These are phyloP conservation scores for Cudoniella acicularis DNA, from an alignment of 495 filamentous ascomycete species.

Conservation along the genomic window DNA sequence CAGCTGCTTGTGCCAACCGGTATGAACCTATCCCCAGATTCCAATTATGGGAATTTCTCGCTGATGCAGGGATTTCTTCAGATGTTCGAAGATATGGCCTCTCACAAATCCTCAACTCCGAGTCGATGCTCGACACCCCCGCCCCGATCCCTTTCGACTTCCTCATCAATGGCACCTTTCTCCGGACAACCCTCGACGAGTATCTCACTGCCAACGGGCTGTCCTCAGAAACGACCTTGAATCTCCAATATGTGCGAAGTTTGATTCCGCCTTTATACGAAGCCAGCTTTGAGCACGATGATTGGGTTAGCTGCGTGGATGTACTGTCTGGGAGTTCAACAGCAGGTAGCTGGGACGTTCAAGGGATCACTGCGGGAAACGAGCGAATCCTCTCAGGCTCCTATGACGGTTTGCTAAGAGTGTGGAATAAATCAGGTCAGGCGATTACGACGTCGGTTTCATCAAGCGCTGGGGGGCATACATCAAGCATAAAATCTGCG, in stretches of 20 bases:
- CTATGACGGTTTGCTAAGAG: slow-evolving; percentile 80
- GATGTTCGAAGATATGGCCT: slow-evolving; percentile 86
- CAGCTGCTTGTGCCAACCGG: slow-evolving; percentile 50
- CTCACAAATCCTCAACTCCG: slow-evolving; percentile 87
- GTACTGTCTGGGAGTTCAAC: slow-evolving; percentile 65
- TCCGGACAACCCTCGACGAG: slow-evolving; percentile 83
- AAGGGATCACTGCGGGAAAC: slow-evolving; percentile 43
- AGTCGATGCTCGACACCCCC: slow-evolving; percentile 67
- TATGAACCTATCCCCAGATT: slow-evolving; percentile 23
- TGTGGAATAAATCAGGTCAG: slow-evolving; percentile 86
- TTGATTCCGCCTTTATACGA: slow-evolving; percentile 82
- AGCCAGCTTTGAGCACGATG: slow-evolving; percentile 88
- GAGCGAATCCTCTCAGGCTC: slow-evolving; percentile 80
- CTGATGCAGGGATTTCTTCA: no score
- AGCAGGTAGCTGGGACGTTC: slow-evolving; percentile 52
- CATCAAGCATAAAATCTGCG: slow-evolving; percentile 68
- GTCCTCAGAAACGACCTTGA: slow-evolving; percentile 78
- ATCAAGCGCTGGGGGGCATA: slow-evolving; percentile 64
- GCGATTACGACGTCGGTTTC: slow-evolving; percentile 66
- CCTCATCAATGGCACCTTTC: slow-evolving; percentile 84
- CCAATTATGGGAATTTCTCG: slow-evolving; percentile 4
- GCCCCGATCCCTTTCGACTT: slow-evolving; percentile 88
- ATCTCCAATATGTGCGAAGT: slow-evolving; percentile 89
- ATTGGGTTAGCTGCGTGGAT: slow-evolving; percentile 94
- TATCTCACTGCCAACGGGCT: slow-evolving; percentile 83